These are phyloP conservation scores for Spizellomyces sp. DNA, from an alignment of 192 early-diverging fungal genomes.

Conservation along the genomic window DNA sequence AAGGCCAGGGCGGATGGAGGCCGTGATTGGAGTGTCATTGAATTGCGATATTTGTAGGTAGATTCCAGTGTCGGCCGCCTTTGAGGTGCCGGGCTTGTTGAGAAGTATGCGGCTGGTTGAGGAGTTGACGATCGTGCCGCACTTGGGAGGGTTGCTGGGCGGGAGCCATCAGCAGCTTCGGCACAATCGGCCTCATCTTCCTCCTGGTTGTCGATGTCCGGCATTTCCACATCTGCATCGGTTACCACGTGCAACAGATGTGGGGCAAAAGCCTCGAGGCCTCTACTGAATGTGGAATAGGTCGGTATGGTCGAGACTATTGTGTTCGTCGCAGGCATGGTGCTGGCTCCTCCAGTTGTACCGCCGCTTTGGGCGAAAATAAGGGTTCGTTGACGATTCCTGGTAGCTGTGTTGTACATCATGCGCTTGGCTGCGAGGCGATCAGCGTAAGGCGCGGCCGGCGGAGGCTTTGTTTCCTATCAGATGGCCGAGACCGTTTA, in stretches of 20 bases:
- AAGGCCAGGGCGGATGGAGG: neutral
- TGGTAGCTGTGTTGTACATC: conserved; percentile 15
- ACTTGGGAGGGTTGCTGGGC: neutral
- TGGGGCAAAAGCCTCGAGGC: conserved; percentile 12
- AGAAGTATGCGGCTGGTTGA: neutral
- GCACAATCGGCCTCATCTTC: neutral
- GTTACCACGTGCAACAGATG: conserved; percentile 8
- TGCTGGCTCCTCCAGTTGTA: neutral
- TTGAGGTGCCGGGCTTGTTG: too few relatives aligned
- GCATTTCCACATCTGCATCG: neutral
- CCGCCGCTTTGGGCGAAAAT: conserved; percentile 17
- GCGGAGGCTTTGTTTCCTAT: neutral
- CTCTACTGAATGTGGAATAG: neutral
- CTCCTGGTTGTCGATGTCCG: neutral
- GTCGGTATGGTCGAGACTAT: neutral
- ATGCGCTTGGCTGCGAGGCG: conserved; percentile 14
- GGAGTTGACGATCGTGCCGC: neutral
- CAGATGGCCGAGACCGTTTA: neutral
- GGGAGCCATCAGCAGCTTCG: neutral
- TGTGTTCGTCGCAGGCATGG: neutral
- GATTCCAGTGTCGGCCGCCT: neutral
- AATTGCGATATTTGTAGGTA: neutral
- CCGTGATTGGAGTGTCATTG: neutral
- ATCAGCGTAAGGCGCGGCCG: neutral
- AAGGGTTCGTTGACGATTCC: conserved; percentile 12